A percentile compares a stretch with the other conserved stretches of the same genome.
Evolutionary conservation across 2,329 filamentous ascomycete species (phyloP).

Genomic region (Fusarium mangiferae): DNA sequence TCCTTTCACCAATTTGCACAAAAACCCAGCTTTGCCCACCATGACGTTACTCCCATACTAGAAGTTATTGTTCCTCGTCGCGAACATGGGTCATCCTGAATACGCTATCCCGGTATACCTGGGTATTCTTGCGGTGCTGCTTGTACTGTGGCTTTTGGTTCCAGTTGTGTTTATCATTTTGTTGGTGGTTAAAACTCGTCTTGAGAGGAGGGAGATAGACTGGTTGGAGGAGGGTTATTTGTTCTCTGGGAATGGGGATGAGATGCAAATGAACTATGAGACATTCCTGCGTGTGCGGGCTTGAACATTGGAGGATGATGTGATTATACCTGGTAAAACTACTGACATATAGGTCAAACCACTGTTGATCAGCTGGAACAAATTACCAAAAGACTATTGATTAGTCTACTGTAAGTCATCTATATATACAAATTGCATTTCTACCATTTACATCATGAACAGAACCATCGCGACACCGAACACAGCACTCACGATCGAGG

Average conservation of each 20-base stretch:
- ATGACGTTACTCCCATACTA: not conserved
- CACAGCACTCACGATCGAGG: constrained; percentile 15
- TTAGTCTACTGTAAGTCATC: constrained; percentile 12
- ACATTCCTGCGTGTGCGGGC: not conserved
- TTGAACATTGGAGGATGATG: not conserved
- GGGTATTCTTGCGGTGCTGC: constrained; percentile 19
- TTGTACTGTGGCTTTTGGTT: constrained; percentile 33
- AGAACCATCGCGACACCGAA: constrained; percentile 25
- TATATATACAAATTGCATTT: constrained; percentile 2
- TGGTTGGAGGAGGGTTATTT: constrained; percentile 31
- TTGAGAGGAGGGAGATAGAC: constrained; percentile 15
- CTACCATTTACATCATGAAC: constrained; percentile 32
- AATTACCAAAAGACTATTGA: not conserved
- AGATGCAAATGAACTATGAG: constrained; percentile 13
- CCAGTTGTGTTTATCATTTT: constrained; percentile 24
- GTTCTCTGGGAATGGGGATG: constrained; percentile 20
- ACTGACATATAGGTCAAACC: not conserved
- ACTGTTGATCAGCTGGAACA: not conserved
- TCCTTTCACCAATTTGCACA: constrained; percentile 2
- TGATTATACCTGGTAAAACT: not conserved
- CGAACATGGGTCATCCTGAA: constrained; percentile 32
- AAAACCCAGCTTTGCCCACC: not conserved
- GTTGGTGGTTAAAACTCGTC: constrained; percentile 9
- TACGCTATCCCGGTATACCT: constrained; percentile 35
- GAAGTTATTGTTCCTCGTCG: not conserved